Conservation (phyloP, 371 early-diverging fungal genomes). For the Capniomyces stellatus region DNA sequence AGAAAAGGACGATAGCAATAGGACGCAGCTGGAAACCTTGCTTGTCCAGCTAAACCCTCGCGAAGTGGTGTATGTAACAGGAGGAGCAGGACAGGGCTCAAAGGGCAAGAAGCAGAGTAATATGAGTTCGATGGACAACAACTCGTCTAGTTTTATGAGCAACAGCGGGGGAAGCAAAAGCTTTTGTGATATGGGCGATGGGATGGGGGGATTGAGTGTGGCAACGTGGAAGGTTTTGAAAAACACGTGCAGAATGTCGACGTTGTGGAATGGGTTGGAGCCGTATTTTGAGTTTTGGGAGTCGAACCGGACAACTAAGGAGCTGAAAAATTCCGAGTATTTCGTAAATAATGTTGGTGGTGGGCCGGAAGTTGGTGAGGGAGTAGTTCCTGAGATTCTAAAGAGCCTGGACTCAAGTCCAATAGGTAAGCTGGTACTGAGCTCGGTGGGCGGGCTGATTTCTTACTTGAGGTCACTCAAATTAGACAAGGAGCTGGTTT, state of each 20-base stretch:
- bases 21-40: conserved; percentile 80
- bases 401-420: conserved; percentile 3
- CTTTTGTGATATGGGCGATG: conserved; percentile 21
- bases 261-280: conserved; percentile 35
- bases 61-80: conserved; percentile 49
- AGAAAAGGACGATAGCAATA: conserved; percentile 70
- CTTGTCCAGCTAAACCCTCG: conserved; percentile 78
- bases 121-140: neutral
- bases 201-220: conserved; percentile 38
- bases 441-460: conserved; percentile 61
- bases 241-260: conserved; percentile 25
- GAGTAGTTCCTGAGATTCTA: conserved; percentile 29
- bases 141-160: neutral
- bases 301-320: conserved; percentile 38
- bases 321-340: conserved; percentile 44
- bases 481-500: conserved; percentile 65
- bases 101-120: neutral
- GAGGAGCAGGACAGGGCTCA: conserved; percentile 17
- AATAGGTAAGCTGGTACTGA: conserved; percentile 25
- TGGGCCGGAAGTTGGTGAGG: conserved; percentile 7
- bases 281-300: conserved; percentile 79
- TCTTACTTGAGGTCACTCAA: conserved; percentile 66
- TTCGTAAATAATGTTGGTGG: conserved; percentile 28
- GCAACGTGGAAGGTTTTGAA: conserved; percentile 54
- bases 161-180: neutral